phyloP scores from a whole-genome alignment of 1,139 yeast genomes.

The Meyerozyma guilliermondii region DNA sequence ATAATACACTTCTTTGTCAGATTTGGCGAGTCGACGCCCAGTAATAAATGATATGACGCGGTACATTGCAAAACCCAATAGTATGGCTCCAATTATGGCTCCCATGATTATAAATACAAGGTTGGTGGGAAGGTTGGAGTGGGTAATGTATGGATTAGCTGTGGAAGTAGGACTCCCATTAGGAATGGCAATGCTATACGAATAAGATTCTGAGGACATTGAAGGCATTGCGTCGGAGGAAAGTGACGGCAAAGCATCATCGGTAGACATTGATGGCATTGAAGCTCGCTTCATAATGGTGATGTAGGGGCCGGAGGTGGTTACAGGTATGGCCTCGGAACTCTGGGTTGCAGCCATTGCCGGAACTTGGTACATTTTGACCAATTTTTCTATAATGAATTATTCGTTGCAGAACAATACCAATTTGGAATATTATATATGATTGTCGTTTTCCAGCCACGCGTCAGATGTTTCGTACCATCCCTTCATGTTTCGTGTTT shows the following conservation, averaged over 20 bases:
- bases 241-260: neutral
- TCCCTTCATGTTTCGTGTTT: neutral
- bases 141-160: slow-evolving; percentile 29
- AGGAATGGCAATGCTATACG: slow-evolving; percentile 15
- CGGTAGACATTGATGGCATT: slow-evolving; percentile 1
- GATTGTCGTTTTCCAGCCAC: neutral
- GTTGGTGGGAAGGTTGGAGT: slow-evolving; percentile 24
- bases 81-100: slow-evolving; percentile 23
- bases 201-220: slow-evolving; percentile 9
- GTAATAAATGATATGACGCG: slow-evolving; percentile 20
- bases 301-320: slow-evolving; percentile 1
- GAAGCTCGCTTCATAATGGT: neutral
- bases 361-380: slow-evolving; percentile 1
- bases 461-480: neutral
- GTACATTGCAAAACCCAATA: slow-evolving; percentile 18
- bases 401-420: neutral
- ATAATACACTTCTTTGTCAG: slow-evolving; percentile 33
- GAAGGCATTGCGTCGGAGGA: slow-evolving; percentile 4
- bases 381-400: neutral
- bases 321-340: neutral
- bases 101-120: slow-evolving; percentile 44
- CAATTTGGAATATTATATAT: neutral
- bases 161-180: neutral
- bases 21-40: slow-evolving; percentile 26
- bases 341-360: neutral